Conservation (phyloP, 2,329 filamentous ascomycete genomes). For the Scedosporium minutisporum region DNA sequence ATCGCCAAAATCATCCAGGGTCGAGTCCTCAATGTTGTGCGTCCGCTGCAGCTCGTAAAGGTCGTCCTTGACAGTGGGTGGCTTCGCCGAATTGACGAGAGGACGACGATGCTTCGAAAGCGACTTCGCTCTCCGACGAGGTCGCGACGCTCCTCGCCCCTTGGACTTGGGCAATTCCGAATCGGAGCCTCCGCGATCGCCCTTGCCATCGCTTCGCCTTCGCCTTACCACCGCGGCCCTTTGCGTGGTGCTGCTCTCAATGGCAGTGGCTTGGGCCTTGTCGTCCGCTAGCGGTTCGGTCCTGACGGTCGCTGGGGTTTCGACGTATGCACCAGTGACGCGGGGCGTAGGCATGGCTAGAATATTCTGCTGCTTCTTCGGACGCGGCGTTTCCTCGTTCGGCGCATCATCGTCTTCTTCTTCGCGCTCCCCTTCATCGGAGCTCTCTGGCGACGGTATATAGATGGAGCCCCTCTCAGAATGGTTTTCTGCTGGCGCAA, state of each 20-base stretch:
- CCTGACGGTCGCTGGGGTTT: constrained; percentile 41
- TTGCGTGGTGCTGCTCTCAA: not conserved
- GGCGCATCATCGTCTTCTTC: constrained; percentile 52
- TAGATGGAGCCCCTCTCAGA: constrained; percentile 46
- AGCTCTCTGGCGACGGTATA: constrained; percentile 30
- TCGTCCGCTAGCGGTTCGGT: constrained; percentile 21
- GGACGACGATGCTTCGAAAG: constrained; percentile 33
- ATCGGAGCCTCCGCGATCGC: constrained; percentile 1
- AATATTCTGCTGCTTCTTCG: constrained; percentile 30
- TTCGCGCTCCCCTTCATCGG: constrained; percentile 47
- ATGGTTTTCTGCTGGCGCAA: constrained; percentile 43
- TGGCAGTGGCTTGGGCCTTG: constrained; percentile 21
- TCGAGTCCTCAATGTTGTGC: constrained; percentile 49
- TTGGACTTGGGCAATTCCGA: not conserved
- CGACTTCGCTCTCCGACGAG: constrained; percentile 24
- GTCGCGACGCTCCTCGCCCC: not conserved
- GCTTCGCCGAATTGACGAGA: constrained; percentile 43
- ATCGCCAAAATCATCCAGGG: constrained; percentile 47
- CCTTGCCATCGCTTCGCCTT: not conserved
- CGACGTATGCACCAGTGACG: constrained; percentile 46
- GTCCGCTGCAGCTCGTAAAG: constrained; percentile 40
- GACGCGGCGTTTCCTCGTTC: constrained; percentile 36
- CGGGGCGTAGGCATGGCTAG: constrained; percentile 42
- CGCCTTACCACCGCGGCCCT: not conserved
- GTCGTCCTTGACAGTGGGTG: constrained; percentile 46